These are phyloP conservation scores for Suhomyces bribrorum DNA, from an alignment of 1,139 yeast species.

Conservation along the genomic window DNA sequence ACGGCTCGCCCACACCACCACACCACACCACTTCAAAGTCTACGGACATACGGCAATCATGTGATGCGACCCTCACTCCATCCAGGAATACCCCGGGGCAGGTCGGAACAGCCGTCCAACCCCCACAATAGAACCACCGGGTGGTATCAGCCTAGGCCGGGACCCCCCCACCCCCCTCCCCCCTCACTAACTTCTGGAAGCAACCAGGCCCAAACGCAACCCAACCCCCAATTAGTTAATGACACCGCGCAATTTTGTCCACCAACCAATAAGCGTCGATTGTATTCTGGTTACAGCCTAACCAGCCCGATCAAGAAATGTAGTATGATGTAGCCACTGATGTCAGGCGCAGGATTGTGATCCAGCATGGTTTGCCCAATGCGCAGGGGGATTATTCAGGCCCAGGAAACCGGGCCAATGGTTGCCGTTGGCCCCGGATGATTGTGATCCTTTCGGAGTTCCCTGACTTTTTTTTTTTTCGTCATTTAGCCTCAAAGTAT, in stretches of 20 bases:
- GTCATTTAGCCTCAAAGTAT: background rate
- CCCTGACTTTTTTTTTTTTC: slow-evolving; percentile 1
- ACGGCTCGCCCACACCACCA: background rate
- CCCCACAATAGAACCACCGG: too few species aligned
- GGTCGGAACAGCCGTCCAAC: background rate
- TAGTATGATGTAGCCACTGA: slow-evolving; percentile 4
- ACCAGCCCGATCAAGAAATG: background rate
- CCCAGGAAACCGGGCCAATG: slow-evolving; percentile 8
- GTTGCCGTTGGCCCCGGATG: slow-evolving; percentile 21
- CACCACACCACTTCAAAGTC: background rate
- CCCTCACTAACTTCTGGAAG: background rate
- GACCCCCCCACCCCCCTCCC: background rate
- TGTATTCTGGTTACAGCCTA: background rate
- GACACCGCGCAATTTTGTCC: background rate
- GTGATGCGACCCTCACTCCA: slow-evolving; percentile 1
- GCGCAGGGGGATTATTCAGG: too few species aligned
- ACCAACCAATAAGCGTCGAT: background rate
- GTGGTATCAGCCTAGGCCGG: too few species aligned
- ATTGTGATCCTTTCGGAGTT: slow-evolving; percentile 24
- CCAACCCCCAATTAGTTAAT: background rate
- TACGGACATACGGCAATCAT: slow-evolving; percentile 5
- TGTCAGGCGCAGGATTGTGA: slow-evolving; percentile 2
- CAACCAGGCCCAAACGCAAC: background rate
- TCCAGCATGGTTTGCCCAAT: background rate
- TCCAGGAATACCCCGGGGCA: background rate